Evolutionary conservation across 441 rosid species (phyloP).

Genomic region (Syzygium syzygioides): DNA sequence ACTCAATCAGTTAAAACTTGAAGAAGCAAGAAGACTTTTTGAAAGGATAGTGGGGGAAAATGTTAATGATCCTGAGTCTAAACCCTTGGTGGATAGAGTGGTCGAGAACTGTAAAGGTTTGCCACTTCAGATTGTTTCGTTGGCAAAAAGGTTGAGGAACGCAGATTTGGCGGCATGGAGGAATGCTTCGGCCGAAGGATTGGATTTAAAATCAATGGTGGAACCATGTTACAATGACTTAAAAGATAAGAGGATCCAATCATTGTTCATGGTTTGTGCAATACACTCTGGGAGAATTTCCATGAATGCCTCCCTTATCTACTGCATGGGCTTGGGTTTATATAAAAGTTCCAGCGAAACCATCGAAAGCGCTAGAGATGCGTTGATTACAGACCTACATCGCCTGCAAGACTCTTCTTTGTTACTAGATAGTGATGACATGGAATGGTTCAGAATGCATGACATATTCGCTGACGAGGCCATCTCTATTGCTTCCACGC

Average conservation of each 20-base stretch:
- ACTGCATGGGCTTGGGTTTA: neutral
- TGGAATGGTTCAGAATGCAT: too few relatives aligned
- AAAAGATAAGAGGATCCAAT: neutral
- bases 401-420: neutral
- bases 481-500: too few relatives aligned
- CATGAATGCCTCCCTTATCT: neutral
- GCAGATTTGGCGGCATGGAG: neutral
- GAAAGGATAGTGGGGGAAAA: neutral
- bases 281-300: fast-evolving
- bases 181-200: neutral
- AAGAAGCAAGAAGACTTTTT: slow-evolving; percentile 13
- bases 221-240: slow-evolving; percentile 2
- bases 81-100: neutral
- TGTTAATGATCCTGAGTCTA: neutral
- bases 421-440: neutral
- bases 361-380: neutral
- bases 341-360: neutral
- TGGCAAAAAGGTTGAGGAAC: slow-evolving; percentile 7
- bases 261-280: neutral
- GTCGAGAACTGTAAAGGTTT: neutral
- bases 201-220: neutral
- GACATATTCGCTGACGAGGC: fast-evolving
- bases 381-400: neutral
- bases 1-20: neutral
- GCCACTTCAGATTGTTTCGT: slow-evolving; percentile 6